Conservation (phyloP, 306 rosid genomes). For the Chamaecrista fasciculata region DNA sequence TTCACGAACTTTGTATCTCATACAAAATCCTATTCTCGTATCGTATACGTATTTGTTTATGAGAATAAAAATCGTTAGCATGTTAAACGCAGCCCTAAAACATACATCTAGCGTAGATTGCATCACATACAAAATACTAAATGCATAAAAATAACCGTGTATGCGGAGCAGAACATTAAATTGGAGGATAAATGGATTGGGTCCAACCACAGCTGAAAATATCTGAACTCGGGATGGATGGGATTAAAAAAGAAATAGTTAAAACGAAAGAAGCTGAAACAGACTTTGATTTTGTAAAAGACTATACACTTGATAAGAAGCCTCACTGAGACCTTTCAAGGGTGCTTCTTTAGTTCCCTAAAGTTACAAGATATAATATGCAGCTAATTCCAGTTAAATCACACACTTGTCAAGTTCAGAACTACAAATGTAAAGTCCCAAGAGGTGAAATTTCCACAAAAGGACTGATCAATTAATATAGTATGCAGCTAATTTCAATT, state of each 20-base stretch:
- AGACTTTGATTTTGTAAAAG: background rate
- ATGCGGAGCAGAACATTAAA: no score
- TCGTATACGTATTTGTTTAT: no score
- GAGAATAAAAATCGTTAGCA: no score
- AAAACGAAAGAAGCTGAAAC: background rate
- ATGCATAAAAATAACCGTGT: no score
- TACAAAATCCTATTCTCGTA: no score
- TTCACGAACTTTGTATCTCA: no score
- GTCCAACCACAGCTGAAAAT: conserved; percentile 98
- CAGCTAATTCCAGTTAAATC: background rate
- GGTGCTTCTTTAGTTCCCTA: background rate
- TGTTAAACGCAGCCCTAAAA: conserved; percentile 6
- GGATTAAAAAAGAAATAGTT: background rate
- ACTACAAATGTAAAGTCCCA: background rate
- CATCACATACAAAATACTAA: no score
- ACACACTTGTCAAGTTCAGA: background rate
- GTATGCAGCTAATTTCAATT: no score
- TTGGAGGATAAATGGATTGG: no score
- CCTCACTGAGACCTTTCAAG: background rate
- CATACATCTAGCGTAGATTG: no score
- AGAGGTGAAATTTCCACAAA: background rate
- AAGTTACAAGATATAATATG: background rate
- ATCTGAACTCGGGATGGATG: conserved; percentile 48
- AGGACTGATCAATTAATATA: no score
- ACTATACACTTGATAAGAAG: background rate